Evolutionary conservation across 768 basidiomycete genomes (phyloP).

Genomic region (Xerocomus spinulosus): DNA sequence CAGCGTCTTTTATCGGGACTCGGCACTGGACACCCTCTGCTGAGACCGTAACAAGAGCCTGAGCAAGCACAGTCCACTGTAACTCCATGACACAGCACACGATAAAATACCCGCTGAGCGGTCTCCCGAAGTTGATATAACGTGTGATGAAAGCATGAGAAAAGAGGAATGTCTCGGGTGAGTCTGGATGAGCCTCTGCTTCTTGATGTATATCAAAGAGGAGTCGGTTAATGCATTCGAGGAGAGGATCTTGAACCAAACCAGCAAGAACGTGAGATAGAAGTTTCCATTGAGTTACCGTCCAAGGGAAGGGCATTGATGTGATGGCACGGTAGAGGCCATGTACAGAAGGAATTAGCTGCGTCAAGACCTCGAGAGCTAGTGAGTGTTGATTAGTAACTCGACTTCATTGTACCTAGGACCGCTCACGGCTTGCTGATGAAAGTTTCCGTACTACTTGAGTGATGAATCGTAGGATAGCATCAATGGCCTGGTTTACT

Average conservation of each 20-base stretch:
- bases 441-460: slow-evolving; percentile 54
- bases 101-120: slow-evolving; percentile 81
- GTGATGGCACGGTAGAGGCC: slow-evolving; percentile 84
- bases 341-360: slow-evolving; percentile 76
- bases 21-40: slow-evolving; percentile 19
- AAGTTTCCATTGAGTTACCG: slow-evolving; percentile 55
- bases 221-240: slow-evolving; percentile 71
- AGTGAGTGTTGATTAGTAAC: background rate
- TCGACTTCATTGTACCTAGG: background rate
- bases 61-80: slow-evolving; percentile 80
- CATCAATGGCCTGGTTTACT: slow-evolving; percentile 46
- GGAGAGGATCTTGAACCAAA: slow-evolving; percentile 60
- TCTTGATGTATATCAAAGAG: slow-evolving; percentile 57
- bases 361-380: slow-evolving; percentile 73
- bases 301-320: slow-evolving; percentile 75
- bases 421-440: slow-evolving; percentile 47
- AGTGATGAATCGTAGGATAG: slow-evolving; percentile 59
- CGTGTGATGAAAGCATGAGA: slow-evolving; percentile 68
- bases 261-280: slow-evolving; percentile 50
- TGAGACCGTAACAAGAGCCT: slow-evolving; percentile 48
- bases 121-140: slow-evolving; percentile 71
- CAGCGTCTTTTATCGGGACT: slow-evolving; percentile 56
- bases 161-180: slow-evolving; percentile 41
- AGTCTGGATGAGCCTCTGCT: slow-evolving; percentile 40
- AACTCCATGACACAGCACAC: slow-evolving; percentile 87